phyloP scores from a whole-genome alignment of 495 filamentous ascomycete species.

The Penicillium salamii region DNA sequence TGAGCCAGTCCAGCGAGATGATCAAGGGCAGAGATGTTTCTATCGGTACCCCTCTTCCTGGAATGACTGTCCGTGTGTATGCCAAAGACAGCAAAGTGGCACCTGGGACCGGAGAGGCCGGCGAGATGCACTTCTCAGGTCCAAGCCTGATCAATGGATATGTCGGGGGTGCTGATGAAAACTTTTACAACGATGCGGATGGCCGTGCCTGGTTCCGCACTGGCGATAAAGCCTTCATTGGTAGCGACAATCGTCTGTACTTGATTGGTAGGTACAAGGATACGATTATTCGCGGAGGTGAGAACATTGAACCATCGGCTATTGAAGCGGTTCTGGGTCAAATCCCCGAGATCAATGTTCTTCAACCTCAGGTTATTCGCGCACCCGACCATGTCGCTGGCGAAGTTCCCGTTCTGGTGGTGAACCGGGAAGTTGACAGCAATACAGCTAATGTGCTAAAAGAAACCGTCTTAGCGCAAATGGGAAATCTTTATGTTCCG shows the following conservation, averaged over 20 bases:
- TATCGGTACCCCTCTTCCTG: slow-evolving; percentile 29
- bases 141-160: slow-evolving; percentile 28
- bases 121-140: slow-evolving; percentile 42
- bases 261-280: slow-evolving; percentile 49
- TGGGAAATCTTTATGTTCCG: slow-evolving; percentile 35
- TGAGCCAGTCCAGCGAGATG: slow-evolving; percentile 3
- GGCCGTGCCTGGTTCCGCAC: slow-evolving; percentile 35
- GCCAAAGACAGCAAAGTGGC: slow-evolving; percentile 2
- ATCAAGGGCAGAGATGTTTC: slow-evolving; percentile 14
- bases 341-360: slow-evolving; percentile 15
- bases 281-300: slow-evolving; percentile 47
- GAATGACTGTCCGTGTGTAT: slow-evolving; percentile 30
- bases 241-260: slow-evolving; percentile 28
- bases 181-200: slow-evolving; percentile 34
- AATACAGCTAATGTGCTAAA: slow-evolving; percentile 14
- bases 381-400: slow-evolving; percentile 18
- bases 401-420: slow-evolving; percentile 21
- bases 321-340: slow-evolving; percentile 35
- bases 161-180: slow-evolving; percentile 15
- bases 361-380: slow-evolving; percentile 19
- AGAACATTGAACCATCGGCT: slow-evolving; percentile 40
- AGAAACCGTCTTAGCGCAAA: slow-evolving; percentile 18
- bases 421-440: slow-evolving; percentile 6
- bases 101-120: slow-evolving; percentile 20
- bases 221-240: slow-evolving; percentile 46